Percentiles rank a stretch among this genome's conserved stretches.
phyloP scores from a whole-genome alignment of 2,329 filamentous ascomycete genomes.

The Xylaria sp. region DNA sequence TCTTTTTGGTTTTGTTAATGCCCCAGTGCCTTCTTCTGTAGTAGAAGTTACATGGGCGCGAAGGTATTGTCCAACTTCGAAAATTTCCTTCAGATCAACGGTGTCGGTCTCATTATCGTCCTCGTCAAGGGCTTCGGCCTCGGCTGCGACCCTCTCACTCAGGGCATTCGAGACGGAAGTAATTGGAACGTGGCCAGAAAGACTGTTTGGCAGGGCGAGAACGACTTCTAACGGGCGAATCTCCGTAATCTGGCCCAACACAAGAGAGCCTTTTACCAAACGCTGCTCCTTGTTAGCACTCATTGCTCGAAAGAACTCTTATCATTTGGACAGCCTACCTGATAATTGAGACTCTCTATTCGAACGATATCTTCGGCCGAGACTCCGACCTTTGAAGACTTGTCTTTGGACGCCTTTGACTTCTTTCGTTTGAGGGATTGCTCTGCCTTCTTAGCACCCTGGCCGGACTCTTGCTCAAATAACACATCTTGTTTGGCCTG shows the following conservation, averaged over 20 bases:
- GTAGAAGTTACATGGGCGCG: slow-evolving; percentile 86
- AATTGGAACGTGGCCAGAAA: slow-evolving; percentile 88
- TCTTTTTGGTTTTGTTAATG: slow-evolving; percentile 73
- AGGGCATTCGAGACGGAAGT: slow-evolving; percentile 89
- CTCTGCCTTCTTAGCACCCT: slow-evolving; percentile 58
- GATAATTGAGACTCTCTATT: slow-evolving; percentile 89
- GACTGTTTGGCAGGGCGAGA: slow-evolving; percentile 89
- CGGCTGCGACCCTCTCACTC: slow-evolving; percentile 79
- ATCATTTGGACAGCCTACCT: slow-evolving; percentile 64
- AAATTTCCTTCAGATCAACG: slow-evolving; percentile 79
- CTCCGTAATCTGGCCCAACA: slow-evolving; percentile 86
- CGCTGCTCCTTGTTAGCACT: slow-evolving; percentile 75
- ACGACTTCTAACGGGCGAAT: slow-evolving; percentile 84
- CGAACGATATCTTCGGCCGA: slow-evolving; percentile 70
- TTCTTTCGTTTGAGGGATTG: slow-evolving; percentile 66
- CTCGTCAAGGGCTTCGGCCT: slow-evolving; percentile 67
- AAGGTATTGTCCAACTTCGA: slow-evolving; percentile 87
- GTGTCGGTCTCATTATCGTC: slow-evolving; percentile 67
- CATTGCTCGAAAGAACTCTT: neutral
- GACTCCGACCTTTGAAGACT: slow-evolving; percentile 62
- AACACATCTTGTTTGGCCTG: slow-evolving; percentile 92
- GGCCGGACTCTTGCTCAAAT: slow-evolving; percentile 79
- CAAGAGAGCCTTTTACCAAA: slow-evolving; percentile 83
- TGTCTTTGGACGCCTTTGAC: slow-evolving; percentile 64
- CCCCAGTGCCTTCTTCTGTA: slow-evolving; percentile 67